Base-by-base conservation (phyloP, 2,329 filamentous ascomycete species). In the Paraphaeosphaeria minitans region DNA sequence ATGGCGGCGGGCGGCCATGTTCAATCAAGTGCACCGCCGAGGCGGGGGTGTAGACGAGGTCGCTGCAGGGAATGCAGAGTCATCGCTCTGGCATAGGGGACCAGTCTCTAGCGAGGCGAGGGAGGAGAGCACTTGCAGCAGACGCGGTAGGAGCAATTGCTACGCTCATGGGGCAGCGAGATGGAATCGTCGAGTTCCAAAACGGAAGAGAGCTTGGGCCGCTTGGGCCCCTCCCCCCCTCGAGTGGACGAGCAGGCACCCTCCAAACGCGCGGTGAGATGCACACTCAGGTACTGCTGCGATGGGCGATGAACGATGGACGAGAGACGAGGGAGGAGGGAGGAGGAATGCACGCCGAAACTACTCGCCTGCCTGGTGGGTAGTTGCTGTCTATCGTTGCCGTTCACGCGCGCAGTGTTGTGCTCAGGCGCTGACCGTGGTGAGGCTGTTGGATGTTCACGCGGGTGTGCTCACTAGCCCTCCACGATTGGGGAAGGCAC, bases 1-100 rank as follows among this genome's bases (percentile, higher is more conserved):
- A 62, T 76, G 74, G 42, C 69, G 75, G 66, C 73, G 73, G 33
- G 70, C 61, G 53, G 70, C 68, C 74, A 76, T 77, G 55, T 66
- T 75, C 67, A 72, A 46, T 60, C 65, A 57, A 63, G 64, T 63
- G 68, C 67, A 60, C 70, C 56, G 61, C 64, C 66, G 67, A 63
- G 63, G 70, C 61, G 68, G 31, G n/a, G 22, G 19, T 13, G 14
- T 27, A 43, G 29, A 33, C 29, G 43, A 48, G 53, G 33, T 39
- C n/a, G 29, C 29, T 24, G 53, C 53, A 43, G 53, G 53, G 33
- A n/a, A 27, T 29, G 53, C 53, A 48, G 45, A 41, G 37, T 53
- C 48, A 52, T 53, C 29, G 41, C 55, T 57, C 33, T 41, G 52
- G 27, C 45, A 41, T 46, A 49, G 51, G 21, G 37, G 45, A 49